phyloP scores from a whole-genome alignment of 306 rosid genomes.

The Rosa multiflora region DNA sequence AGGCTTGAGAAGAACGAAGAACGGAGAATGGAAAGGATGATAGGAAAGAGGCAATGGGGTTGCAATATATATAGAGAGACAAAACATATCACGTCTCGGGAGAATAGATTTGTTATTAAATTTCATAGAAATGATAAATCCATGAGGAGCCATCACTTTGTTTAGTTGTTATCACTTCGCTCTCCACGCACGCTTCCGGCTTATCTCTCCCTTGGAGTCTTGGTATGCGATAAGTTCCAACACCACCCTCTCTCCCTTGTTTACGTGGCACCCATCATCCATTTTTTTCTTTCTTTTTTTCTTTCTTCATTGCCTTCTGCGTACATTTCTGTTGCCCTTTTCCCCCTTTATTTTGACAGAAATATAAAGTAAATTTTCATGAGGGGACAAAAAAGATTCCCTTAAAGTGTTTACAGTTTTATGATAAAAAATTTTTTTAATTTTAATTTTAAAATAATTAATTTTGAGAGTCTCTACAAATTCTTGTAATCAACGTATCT shows the following conservation, averaged over 20 bases:
- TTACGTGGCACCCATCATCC: constrained; percentile 10
- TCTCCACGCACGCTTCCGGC: constrained; percentile 9
- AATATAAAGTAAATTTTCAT: too few species aligned
- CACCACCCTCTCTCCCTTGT: background rate
- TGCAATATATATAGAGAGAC: constrained; percentile 15
- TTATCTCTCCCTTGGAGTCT: background rate
- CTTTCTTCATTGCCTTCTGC: background rate
- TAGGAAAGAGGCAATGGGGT: background rate
- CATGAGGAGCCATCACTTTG: background rate
- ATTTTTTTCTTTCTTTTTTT: background rate
- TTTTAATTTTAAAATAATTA: too few species aligned
- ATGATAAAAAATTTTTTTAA: too few species aligned
- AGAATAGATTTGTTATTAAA: background rate
- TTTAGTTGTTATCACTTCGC: background rate
- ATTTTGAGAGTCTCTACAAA: too few species aligned
- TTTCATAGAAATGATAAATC: background rate
- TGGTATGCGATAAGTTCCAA: background rate
- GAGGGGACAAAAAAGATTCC: too few species aligned
- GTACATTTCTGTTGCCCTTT: too few species aligned
- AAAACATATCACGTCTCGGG: background rate
- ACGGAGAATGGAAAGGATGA: background rate
- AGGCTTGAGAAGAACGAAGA: background rate
- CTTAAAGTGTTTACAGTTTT: too few species aligned
- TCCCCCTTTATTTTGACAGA: too few species aligned
- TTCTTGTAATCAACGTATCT: too few species aligned